Conservation (phyloP, 768 basidiomycete species). For the Termitomyces sp. region DNA sequence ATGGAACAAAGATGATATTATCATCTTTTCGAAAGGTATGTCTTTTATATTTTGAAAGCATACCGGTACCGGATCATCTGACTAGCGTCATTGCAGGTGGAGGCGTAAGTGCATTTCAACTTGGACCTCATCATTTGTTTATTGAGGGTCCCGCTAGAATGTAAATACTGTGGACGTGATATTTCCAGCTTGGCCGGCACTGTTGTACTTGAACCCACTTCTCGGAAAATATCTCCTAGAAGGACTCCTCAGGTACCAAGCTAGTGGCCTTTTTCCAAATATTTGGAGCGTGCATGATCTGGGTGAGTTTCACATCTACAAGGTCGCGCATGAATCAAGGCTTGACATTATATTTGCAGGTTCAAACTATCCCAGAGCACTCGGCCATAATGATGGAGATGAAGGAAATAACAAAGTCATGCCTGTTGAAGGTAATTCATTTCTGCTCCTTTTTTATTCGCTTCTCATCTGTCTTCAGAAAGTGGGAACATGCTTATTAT, state of each 20-base stretch:
- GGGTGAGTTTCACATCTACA: constrained; percentile 31
- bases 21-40: constrained; percentile 53
- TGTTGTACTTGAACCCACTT: constrained; percentile 48
- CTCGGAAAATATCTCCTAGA: constrained; percentile 55
- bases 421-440: constrained; percentile 42
- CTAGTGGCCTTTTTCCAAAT: constrained; percentile 59
- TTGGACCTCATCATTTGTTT: neutral
- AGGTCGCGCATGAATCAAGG: neutral
- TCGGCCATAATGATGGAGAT: constrained; percentile 39
- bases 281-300: constrained; percentile 62
- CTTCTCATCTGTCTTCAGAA: constrained; percentile 29
- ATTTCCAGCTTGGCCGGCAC: constrained; percentile 44
- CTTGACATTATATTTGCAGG: constrained; percentile 16
- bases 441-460: neutral
- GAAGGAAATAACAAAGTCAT: constrained; percentile 36
- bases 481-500: constrained; percentile 74
- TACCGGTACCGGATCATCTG: neutral
- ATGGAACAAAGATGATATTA: constrained; percentile 44
- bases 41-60: neutral
- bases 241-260: constrained; percentile 61
- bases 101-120: constrained; percentile 31
- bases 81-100: constrained; percentile 28
- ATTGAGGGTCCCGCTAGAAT: constrained; percentile 21
- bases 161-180: constrained; percentile 52
- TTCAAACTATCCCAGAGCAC: constrained; percentile 34